Percentiles rank a stretch among this genome's conserved stretches.
phyloP scores from a whole-genome alignment of 169 alveolate species.

The Plasmodium inui region DNA sequence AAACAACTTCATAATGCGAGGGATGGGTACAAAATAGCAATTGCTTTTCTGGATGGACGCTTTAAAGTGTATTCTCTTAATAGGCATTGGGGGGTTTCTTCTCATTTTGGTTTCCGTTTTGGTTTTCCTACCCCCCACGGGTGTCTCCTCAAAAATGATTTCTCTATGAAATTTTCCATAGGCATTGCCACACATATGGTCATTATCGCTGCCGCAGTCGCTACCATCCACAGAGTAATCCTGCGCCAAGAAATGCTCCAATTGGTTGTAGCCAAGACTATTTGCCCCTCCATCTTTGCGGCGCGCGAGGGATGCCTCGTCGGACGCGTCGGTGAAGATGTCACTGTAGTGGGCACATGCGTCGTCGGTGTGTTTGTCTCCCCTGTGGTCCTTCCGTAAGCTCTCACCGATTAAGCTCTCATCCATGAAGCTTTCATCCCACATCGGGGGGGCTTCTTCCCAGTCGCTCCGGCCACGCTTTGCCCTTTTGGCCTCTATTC shows the following conservation, averaged over 20 bases:
- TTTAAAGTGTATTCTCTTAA: conserved; percentile 23
- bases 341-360: neutral
- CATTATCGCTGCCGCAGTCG: neutral
- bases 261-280: neutral
- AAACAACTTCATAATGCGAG: conserved; percentile 20
- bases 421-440: neutral
- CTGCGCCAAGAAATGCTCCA: neutral
- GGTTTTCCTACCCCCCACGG: neutral
- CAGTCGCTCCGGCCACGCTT: neutral
- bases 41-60: conserved; percentile 14
- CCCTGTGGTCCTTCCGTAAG: neutral
- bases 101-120: neutral
- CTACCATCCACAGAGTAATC: neutral
- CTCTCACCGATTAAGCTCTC: neutral
- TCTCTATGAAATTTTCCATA: neutral
- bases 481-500: neutral
- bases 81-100: neutral
- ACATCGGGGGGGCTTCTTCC: neutral
- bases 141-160: neutral
- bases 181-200: neutral
- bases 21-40: conserved; percentile 22
- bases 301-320: neutral
- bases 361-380: neutral
- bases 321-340: neutral
- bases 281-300: neutral